Evolutionary conservation across 768 basidiomycete genomes (phyloP).

Genomic region (Paxillus rubicundulus): DNA sequence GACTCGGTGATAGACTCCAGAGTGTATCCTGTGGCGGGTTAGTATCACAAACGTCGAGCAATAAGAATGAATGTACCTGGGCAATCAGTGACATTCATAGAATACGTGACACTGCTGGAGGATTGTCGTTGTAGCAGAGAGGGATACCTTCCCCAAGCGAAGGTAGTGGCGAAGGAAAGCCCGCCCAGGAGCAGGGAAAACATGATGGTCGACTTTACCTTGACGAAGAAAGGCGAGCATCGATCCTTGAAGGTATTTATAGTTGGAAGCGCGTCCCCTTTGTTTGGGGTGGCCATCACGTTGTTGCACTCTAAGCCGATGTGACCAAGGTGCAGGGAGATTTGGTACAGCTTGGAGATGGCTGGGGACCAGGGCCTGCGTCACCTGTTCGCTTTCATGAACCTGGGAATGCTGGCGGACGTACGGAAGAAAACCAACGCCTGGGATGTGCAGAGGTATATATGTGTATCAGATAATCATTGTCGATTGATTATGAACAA

Average conservation of each 20-base stretch:
- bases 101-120: constrained; percentile 9
- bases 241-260: not conserved
- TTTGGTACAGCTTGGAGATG: not conserved
- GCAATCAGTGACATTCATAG: constrained; percentile 31
- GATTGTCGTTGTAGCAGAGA: constrained; percentile 7
- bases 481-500: no score
- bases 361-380: no score
- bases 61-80: constrained; percentile 22
- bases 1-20: constrained; percentile 44
- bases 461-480: no score
- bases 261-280: not conserved
- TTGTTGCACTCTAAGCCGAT: not conserved
- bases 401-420: not conserved
- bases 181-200: constrained; percentile 9
- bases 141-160: constrained; percentile 5
- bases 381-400: not conserved
- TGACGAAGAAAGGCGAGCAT: constrained; percentile 5
- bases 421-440: not conserved
- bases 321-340: not conserved
- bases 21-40: constrained; percentile 47
- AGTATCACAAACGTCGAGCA: not conserved
- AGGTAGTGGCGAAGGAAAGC: constrained; percentile 4
- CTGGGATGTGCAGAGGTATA: no score
- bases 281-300: not conserved
- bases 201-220: constrained; percentile 2